phyloP scores from a whole-genome alignment of 805 yeast species.

The Ogataea nakhonphanomensis region DNA sequence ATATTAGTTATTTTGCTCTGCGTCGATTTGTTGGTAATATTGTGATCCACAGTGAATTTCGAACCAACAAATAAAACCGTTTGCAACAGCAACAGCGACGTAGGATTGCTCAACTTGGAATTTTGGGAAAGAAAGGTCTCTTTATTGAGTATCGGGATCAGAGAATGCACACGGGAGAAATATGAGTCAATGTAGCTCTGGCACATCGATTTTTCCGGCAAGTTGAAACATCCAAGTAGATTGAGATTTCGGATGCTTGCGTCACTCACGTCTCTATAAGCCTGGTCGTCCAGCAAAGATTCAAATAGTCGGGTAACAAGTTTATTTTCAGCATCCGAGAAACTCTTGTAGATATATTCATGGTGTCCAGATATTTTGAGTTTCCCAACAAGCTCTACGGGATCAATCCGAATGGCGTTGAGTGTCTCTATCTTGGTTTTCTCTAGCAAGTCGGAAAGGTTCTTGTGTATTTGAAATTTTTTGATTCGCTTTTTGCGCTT shows the following conservation, averaged over 20 bases:
- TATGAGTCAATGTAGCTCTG: slow-evolving; percentile 56
- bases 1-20: slow-evolving; percentile 31
- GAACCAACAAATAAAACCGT: slow-evolving; percentile 65
- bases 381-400: slow-evolving; percentile 1
- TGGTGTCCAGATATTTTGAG: neutral
- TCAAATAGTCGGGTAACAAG: slow-evolving; percentile 6
- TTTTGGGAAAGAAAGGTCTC: slow-evolving; percentile 55
- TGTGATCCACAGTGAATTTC: slow-evolving; percentile 49
- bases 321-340: slow-evolving; percentile 3
- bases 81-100: slow-evolving; percentile 57
- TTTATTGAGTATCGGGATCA: slow-evolving; percentile 63
- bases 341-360: neutral
- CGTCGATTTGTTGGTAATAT: slow-evolving; percentile 45
- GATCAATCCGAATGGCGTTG: slow-evolving; percentile 13
- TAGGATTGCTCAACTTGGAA: slow-evolving; percentile 48
- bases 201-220: slow-evolving; percentile 58
- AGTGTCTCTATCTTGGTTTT: slow-evolving; percentile 9
- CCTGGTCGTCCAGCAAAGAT: slow-evolving; percentile 1
- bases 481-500: slow-evolving; percentile 40
- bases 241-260: slow-evolving; percentile 58
- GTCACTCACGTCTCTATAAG: slow-evolving; percentile 15
- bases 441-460: slow-evolving; percentile 12
- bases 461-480: slow-evolving; percentile 15
- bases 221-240: slow-evolving; percentile 62
- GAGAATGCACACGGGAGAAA: slow-evolving; percentile 62